Evolutionary conservation across 768 basidiomycete species (phyloP), one percentile per base, ranked within the genome.

Genomic region (Hygrophoropsis aurantiaca): DNA sequence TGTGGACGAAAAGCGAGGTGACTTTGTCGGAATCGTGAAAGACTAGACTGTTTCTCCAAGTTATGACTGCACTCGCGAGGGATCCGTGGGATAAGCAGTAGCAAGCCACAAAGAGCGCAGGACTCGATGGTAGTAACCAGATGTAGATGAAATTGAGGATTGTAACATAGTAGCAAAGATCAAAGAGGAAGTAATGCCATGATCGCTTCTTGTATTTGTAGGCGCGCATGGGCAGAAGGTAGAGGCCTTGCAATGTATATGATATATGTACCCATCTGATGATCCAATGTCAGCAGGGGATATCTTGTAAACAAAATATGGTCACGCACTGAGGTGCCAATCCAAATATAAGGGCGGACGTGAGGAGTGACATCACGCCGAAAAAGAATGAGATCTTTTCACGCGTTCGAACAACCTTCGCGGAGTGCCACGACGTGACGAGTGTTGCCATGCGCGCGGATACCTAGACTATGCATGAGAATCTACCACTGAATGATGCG

Each of bases 11-110:
- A 20, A 99, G 72, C 9, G 89, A 92, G 15, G 90, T 97, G 60
- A 97, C 90, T 67, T 98, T 98, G 66, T 99, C 97, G 46, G 83
- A 78, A 59, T 95, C 94, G 59, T 99, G 97, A 72, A 99, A 99
- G 3, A 99, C 97, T 19, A 99, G 82, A 54, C 91, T 94, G 60
- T 99, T 99, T 51, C 97, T 79, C 97, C 97, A 99, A 9, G 95
- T 97, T 56, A 97, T 90, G 40, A 98, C 94, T 0, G 95, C 94
- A 42, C 89, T 91, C 0, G 91, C 94, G 25, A 97, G 78, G 0
- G 89, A 81, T 0, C 94, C 97, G 61, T 97, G 86, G 0, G 92
- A 89, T 20, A 98, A 78, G 54, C 90, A 90, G 60, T 97, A 98
- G 59, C 91, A 94, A 4, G 94, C 90, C 41, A 91, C 80, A 68